These are phyloP conservation scores for Candida ulmi DNA, from an alignment of 805 yeast genomes.

Conservation along the genomic window DNA sequence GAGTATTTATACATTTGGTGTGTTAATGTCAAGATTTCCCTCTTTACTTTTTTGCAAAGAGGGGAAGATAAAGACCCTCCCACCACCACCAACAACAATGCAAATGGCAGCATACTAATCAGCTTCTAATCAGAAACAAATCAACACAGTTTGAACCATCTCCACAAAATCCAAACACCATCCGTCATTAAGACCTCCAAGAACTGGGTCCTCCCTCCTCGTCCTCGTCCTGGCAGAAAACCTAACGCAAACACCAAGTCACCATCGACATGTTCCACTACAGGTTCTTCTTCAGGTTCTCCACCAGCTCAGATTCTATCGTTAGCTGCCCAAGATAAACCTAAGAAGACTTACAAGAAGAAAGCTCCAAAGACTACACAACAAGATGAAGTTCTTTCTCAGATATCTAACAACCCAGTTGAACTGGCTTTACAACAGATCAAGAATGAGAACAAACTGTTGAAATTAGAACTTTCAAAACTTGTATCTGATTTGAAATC, in stretches of 20 bases:
- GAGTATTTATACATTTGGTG: neutral
- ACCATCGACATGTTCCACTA: neutral
- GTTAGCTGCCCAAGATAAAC: neutral
- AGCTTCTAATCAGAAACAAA: constrained; percentile 1
- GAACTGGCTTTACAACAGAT: constrained; percentile 36
- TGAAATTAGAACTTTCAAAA: constrained; percentile 39
- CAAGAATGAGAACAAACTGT: constrained; percentile 38
- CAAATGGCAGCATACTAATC: no score
- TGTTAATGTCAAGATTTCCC: neutral
- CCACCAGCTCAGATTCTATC: neutral
- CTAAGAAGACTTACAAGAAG: constrained; percentile 5
- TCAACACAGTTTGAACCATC: constrained; percentile 14
- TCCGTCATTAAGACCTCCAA: constrained; percentile 53
- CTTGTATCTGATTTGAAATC: constrained; percentile 38
- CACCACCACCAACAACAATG: neutral
- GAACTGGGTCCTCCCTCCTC: constrained; percentile 80
- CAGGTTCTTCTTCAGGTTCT: neutral
- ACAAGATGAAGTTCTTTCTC: neutral
- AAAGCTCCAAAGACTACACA: neutral
- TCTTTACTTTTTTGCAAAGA: no score
- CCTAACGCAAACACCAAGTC: constrained; percentile 32
- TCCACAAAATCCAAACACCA: constrained; percentile 12
- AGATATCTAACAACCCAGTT: constrained; percentile 23
- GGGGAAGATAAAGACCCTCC: neutral
- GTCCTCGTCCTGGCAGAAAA: constrained; percentile 71